Evolutionary conservation across 23 red algal genomes (phyloP).

Genomic region (Gracilaria vermiculophylla): DNA sequence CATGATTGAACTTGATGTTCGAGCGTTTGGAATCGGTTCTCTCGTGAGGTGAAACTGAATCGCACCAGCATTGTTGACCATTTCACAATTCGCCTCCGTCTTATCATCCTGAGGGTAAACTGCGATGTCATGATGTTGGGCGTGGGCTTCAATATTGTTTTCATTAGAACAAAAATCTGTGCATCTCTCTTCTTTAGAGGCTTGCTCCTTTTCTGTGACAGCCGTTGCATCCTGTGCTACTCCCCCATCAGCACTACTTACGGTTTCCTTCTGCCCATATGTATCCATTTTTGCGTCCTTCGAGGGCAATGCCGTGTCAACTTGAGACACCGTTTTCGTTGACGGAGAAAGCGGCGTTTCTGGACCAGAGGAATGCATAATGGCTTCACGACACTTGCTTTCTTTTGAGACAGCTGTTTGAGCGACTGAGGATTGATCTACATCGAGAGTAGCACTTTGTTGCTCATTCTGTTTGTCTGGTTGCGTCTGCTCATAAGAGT

Average conservation of each 20-base stretch:
- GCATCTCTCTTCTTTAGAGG: not conserved
- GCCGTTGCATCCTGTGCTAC: not conserved
- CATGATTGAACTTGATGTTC: no score
- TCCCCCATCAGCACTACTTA: no score
- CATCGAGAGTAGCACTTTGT: not conserved
- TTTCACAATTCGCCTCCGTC: not conserved
- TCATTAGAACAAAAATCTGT: not conserved
- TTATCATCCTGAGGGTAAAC: not conserved
- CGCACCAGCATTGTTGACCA: not conserved
- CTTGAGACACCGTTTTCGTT: not conserved
- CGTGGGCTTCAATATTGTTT: not conserved
- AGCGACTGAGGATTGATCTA: not conserved
- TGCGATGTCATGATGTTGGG: not conserved
- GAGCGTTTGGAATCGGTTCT: no score
- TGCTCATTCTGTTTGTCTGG: not conserved
- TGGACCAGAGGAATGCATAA: not conserved
- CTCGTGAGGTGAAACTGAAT: not conserved
- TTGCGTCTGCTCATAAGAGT: not conserved
- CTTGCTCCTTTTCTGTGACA: not conserved
- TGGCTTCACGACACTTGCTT: not conserved
- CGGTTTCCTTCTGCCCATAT: not conserved
- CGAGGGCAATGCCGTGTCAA: not conserved
- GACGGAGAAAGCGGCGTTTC: not conserved
- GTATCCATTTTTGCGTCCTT: not conserved
- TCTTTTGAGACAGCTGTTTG: not conserved